These are phyloP conservation scores for Royoungia palumana DNA, from an alignment of 768 basidiomycete genomes.

Conservation along the genomic window DNA sequence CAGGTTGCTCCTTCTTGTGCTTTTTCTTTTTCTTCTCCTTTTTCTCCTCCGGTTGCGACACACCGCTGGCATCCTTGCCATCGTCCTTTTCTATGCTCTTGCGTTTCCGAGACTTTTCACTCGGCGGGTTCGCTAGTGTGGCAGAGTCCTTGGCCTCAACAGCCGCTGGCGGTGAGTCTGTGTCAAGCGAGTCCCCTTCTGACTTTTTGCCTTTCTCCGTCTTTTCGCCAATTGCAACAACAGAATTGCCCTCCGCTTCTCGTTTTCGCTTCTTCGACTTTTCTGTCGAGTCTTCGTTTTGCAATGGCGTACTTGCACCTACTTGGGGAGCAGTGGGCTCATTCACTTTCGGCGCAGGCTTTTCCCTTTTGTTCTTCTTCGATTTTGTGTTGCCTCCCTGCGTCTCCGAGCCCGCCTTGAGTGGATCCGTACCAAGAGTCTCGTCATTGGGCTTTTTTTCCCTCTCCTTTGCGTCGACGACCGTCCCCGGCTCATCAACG, in stretches of 20 bases:
- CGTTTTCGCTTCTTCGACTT: constrained; percentile 37
- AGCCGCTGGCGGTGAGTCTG: constrained; percentile 2
- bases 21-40: constrained; percentile 35
- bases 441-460: constrained; percentile 16
- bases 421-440: background rate
- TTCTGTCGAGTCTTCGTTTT: constrained; percentile 8
- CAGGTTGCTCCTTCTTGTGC: constrained; percentile 7
- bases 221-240: constrained; percentile 17
- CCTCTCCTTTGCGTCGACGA: constrained; percentile 1
- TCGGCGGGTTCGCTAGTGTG: constrained; percentile 5
- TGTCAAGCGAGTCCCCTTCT: constrained; percentile 10
- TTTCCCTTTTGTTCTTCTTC: constrained; percentile 14
- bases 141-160: constrained; percentile 14
- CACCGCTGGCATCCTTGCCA: constrained; percentile 7
- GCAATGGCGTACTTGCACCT: constrained; percentile 2
- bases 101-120: constrained; percentile 28
- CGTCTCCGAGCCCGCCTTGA: background rate
- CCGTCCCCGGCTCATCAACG: constrained; percentile 3
- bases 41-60: constrained; percentile 16
- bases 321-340: constrained; percentile 19
- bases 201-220: constrained; percentile 23
- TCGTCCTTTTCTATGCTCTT: constrained; percentile 15
- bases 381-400: background rate
- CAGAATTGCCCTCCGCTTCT: constrained; percentile 11
- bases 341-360: constrained; percentile 6